Base-by-base conservation (phyloP, 2,329 filamentous ascomycete genomes). In the Coniochaeta sp. region DNA sequence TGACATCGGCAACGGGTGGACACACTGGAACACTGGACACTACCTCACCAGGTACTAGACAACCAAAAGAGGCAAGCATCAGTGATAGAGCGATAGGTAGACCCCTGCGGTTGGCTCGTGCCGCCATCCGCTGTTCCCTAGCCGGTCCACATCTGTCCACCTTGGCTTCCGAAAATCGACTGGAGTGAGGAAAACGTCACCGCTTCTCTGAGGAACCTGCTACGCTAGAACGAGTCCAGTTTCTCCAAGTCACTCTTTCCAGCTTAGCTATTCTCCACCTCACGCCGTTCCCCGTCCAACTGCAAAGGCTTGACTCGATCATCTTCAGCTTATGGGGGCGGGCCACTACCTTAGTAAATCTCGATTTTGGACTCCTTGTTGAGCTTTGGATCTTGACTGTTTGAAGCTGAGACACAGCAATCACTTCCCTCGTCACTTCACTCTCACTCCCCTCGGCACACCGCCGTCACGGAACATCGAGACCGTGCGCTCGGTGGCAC, bases 31-130 rank as follows among this genome's bases (percentile, higher is more conserved):
- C n/a, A 52, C 17, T 31, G 14, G 47, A 11, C 43, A 31, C 34
- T 36, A 33, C 31, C 31, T 6, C 31, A 28, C 22, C 22, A 14
- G 26, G 31, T 12, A 17, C 22, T 22, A 17, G 11, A 8, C 47
- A 7, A 4, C 47, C 22, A 28, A 47, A 47, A 22, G 22, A 52
- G 47, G 47, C 26, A 52, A 52, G 47, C 12, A 31, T 52, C 26
- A 52, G 47, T 31, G 22, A 7, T 12, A 24, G 43, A 47, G 7
- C 24, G 22, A 31, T 28, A n/a, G 22, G 24, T 28, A 9, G 16
- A 52, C 47, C 47, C 47, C 47, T 52, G 24, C 47, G 47, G 47
- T 52, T 52, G 47, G 47, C 47, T 52, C 47, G 47, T 52, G 47
- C 47, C 26, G 47, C 38, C 38, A 24, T 47, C 47, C 47, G 47